phyloP scores from a whole-genome alignment of 2,329 filamentous ascomycete species.

The Epichloe hybrida region DNA sequence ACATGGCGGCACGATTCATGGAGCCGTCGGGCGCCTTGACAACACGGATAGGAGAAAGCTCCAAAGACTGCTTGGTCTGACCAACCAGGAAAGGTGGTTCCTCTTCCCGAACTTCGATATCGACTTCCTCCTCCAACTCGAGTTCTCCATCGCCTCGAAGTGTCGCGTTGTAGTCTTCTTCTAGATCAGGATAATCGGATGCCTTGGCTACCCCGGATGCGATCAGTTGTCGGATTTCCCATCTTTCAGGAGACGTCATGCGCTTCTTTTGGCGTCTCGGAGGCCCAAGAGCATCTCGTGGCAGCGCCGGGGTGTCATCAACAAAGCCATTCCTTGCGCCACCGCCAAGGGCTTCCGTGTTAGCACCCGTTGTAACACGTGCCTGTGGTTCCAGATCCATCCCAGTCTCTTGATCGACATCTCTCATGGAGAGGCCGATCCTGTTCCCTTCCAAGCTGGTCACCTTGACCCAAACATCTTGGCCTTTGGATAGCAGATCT shows the following conservation, averaged over 20 bases:
- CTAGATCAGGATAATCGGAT: constrained; percentile 84
- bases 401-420: constrained; percentile 83
- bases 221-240: constrained; percentile 95
- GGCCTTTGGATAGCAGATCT: constrained; percentile 67
- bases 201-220: constrained; percentile 88
- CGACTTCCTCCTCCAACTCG: constrained; percentile 89
- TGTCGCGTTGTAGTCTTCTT: constrained; percentile 85
- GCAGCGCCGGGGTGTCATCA: constrained; percentile 23
- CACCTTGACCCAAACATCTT: constrained; percentile 86
- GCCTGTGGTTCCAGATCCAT: constrained; percentile 68
- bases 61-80: constrained; percentile 91
- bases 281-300: constrained; percentile 25
- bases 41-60: constrained; percentile 88
- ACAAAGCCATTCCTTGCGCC: constrained; percentile 43
- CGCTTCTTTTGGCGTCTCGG: constrained; percentile 63
- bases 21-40: constrained; percentile 98
- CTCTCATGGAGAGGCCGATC: constrained; percentile 90
- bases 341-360: constrained; percentile 68
- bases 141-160: constrained; percentile 75
- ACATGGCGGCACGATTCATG: constrained; percentile 91
- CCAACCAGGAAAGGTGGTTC: constrained; percentile 92
- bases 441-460: constrained; percentile 69
- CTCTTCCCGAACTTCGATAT: constrained; percentile 92
- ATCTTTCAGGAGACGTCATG: constrained; percentile 90
- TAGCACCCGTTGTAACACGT: constrained; percentile 76